These are phyloP conservation scores for Alternaria triticina DNA, from an alignment of 2,329 filamentous ascomycete genomes.

Conservation along the genomic window DNA sequence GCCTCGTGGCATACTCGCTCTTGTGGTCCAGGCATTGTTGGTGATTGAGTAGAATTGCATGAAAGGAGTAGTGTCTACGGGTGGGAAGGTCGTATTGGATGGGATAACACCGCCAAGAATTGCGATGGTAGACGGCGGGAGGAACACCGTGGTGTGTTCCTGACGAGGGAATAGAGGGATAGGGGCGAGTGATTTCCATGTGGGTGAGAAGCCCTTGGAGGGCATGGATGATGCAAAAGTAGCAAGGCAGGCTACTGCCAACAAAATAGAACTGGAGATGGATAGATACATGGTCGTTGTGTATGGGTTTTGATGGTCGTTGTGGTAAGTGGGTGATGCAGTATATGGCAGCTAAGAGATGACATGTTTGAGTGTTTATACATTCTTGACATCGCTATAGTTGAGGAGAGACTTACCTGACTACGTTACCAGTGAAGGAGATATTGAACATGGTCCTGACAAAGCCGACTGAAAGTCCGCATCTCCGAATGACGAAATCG, in stretches of 20 bases:
- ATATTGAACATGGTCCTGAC: neutral
- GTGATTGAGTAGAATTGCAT: conserved; percentile 28
- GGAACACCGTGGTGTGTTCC: conserved; percentile 32
- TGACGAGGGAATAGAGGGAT: conserved; percentile 27
- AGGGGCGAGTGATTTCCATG: conserved; percentile 22
- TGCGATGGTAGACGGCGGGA: conserved; percentile 24
- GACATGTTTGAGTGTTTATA: neutral
- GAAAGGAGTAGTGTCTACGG: conserved; percentile 20
- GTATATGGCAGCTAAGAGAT: neutral
- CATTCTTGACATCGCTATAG: neutral
- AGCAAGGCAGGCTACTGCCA: neutral
- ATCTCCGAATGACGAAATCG: neutral
- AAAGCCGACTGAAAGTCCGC: neutral
- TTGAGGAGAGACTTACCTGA: neutral
- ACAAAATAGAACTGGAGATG: neutral
- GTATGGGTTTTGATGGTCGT: neutral
- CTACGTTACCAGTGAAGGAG: neutral
- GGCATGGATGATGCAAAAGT: neutral
- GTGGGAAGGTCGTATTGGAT: neutral
- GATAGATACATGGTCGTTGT: neutral
- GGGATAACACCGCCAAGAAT: conserved; percentile 33
- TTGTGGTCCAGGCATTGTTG: conserved; percentile 25
- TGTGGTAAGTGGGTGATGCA: neutral
- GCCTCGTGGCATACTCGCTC: conserved; percentile 20
- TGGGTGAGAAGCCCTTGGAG: neutral